Conservation (phyloP, 2,329 filamentous ascomycete species). For the Eurotiales sp. region DNA sequence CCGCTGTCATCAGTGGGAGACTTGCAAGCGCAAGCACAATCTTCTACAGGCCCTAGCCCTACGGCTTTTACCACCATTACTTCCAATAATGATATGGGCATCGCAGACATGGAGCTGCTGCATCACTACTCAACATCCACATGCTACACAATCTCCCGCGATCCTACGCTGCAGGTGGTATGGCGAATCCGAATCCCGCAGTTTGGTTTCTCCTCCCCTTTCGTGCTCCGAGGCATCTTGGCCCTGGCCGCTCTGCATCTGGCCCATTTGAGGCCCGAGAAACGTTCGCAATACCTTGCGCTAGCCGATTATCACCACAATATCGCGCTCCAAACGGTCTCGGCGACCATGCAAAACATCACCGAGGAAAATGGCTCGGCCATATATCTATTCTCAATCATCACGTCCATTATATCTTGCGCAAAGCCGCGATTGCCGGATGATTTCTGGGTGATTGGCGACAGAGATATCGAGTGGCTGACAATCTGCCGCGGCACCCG, state of each 20-base stretch:
- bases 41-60: no score
- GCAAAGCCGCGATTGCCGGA: slow-evolving; percentile 31
- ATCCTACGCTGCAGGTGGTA: slow-evolving; percentile 41
- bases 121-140: slow-evolving; percentile 53
- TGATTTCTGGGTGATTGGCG: slow-evolving; percentile 34
- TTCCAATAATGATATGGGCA: slow-evolving; percentile 10
- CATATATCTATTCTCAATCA: slow-evolving; percentile 38
- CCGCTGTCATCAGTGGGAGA: not conserved
- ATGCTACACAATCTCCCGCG: slow-evolving; percentile 44
- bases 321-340: slow-evolving; percentile 27
- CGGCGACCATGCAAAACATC: slow-evolving; percentile 31
- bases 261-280: slow-evolving; percentile 38
- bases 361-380: slow-evolving; percentile 32
- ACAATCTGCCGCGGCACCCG: slow-evolving; percentile 34
- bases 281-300: slow-evolving; percentile 37
- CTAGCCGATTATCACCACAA: slow-evolving; percentile 38
- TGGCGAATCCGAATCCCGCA: slow-evolving; percentile 48
- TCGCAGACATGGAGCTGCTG: slow-evolving; percentile 50
- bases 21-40: no score
- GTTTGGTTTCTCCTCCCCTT: slow-evolving; percentile 46
- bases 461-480: slow-evolving; percentile 37
- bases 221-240: slow-evolving; percentile 49
- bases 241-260: slow-evolving; percentile 51
- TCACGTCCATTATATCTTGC: slow-evolving; percentile 37
- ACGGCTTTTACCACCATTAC: not conserved